Evolutionary conservation across 805 yeast genomes (phyloP), one percentile per base, ranked within the genome.

Genomic region (Metschnikowia gelsemii): DNA sequence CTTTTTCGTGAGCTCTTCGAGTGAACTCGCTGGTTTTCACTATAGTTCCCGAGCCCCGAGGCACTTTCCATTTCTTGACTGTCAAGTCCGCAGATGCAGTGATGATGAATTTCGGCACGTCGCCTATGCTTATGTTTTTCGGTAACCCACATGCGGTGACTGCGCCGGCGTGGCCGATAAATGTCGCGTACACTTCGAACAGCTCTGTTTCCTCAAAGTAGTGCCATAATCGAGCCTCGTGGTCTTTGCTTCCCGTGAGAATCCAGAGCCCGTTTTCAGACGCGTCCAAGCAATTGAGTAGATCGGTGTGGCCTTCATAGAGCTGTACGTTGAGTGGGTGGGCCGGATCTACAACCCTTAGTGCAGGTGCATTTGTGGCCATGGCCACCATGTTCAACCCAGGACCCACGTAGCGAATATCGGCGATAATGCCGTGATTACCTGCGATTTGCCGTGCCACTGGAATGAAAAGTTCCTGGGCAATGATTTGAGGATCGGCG

Each of bases 1-100:
- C 96, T 61, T 91, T 93, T 41, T 93, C 98, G 61, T 93, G 99
- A 1, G 97, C 98, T 57, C 90, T 80, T 70, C 96, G 80, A 0
- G 99, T 93, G 62, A 84, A 93, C 40, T 82, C 88, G 2, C 96
- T 85, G 2, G 73, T 68, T 52, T 74, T 79, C 5, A 86, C 72
- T 3, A 57, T 42, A 53, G 25, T 38, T 47, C 55, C 54, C 1
- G 48, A 45, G n/a, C 63, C 66, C 40, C 65, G 66, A 4, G 90
- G 88, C 21, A 89, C 76, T 32, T 72, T 72, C 96, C 96, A 89
- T 60, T 82, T 83, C 59, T 89, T 89, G 26, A 89, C 74, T 0
- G 96, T 89, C 53, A 87, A 71, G 61, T 89, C 97, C 49, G 78
- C 80, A 0, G 95, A 82, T 0, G 90, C 96, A 2, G 95, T 85